Evolutionary conservation across 1,139 yeast species (phyloP), one percentile per base, ranked within the genome.

Genomic region (Yamadazyma friedrichii): DNA sequence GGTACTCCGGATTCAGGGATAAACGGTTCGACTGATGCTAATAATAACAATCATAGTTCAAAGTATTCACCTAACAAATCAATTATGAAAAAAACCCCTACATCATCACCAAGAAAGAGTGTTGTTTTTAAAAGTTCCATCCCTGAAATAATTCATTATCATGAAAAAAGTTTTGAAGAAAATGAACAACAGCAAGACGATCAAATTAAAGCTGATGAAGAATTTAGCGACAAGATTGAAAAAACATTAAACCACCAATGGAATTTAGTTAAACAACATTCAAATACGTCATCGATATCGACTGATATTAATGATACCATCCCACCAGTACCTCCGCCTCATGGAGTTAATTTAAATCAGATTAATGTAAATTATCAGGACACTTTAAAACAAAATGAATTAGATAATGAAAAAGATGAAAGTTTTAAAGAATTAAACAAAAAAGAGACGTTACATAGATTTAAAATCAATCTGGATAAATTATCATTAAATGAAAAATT

Each of bases 401-500:
- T 38, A 4, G 39, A 43, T 9, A 36, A 46, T 6, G 43, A 46
- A 11, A 55, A 58, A n/a, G 60, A 55, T 33, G 41, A 41, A 34
- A 33, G 17, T n/a, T 35, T 41, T 15, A 38, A 26, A 29, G 4
- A 11, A 15, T 10, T 54, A 4, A 65, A 63, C 39, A 43, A 50
- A 15, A 40, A 55, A 1, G 40, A 38, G 15, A 45, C 58, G 1
- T 50, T 65, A 24, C 56, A 56, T 13, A 50, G 55, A 22, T 51
- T 63, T 42, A 61, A 56, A 38, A 48, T 54, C 24, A 60, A 55
- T 39, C 61, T 54, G 42, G 59, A 64, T 38, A 62, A 62, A 42
- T 50, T 68, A 33, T 58, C 74, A 1, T 55, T 70, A 35, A 65
- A 67, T 48, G 75, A 70, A 44, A 69, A 69, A 49, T 54, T 70